These are phyloP conservation scores for Decorospora gaudefroyi DNA, from an alignment of 2,329 filamentous ascomycete genomes.

Conservation along the genomic window DNA sequence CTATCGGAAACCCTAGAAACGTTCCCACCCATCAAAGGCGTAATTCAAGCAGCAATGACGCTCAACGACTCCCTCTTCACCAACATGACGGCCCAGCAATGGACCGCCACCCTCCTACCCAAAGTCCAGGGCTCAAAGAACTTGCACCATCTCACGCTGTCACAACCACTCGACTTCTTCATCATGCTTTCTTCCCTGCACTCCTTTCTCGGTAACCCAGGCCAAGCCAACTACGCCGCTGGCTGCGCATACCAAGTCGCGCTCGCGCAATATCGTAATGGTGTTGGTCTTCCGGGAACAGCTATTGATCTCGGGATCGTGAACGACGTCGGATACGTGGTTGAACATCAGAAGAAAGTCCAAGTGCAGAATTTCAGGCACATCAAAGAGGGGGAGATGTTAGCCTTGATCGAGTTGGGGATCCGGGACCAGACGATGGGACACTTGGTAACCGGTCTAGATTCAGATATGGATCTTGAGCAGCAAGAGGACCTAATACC, in stretches of 20 bases:
- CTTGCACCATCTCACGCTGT: conserved; percentile 19
- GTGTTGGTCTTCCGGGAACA: conserved; percentile 2
- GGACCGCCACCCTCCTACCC: conserved; percentile 11
- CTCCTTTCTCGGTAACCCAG: conserved; percentile 25
- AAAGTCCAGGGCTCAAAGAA: conserved; percentile 46
- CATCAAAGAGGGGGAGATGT: conserved; percentile 13
- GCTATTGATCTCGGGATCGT: conserved; percentile 27
- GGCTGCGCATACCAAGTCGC: conserved; percentile 28
- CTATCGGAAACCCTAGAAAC: not conserved
- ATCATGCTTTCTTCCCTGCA: conserved; percentile 24
- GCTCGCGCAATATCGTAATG: conserved; percentile 19
- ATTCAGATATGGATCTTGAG: conserved; percentile 1
- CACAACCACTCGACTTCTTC: conserved; percentile 30
- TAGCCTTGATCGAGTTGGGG: conserved; percentile 15
- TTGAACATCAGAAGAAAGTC: conserved; percentile 14
- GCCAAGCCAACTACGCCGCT: conserved; percentile 36
- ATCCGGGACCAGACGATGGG: conserved; percentile 11
- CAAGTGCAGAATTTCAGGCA: conserved; percentile 16
- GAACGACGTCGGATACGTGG: conserved; percentile 19
- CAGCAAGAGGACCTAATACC: not conserved
- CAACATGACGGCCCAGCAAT: conserved; percentile 20
- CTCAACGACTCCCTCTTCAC: conserved; percentile 20
- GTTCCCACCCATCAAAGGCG: conserved; percentile 20
- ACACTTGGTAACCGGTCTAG: conserved; percentile 14
- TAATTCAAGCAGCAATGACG: conserved; percentile 25